phyloP scores from a whole-genome alignment of 805 yeast genomes.

The Saturnispora hagleri region DNA sequence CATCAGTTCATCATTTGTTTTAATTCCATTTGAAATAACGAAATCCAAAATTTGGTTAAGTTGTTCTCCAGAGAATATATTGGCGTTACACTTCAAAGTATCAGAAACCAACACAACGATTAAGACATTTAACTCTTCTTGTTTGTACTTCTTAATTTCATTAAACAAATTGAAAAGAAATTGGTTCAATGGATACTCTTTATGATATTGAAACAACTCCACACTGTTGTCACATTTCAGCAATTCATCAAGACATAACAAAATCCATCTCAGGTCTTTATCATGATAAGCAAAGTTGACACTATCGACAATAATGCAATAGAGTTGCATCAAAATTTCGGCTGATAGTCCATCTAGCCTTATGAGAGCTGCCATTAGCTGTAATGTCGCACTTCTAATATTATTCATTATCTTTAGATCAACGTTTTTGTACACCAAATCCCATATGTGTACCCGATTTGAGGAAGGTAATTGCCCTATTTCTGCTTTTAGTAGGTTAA shows the following conservation, averaged over 20 bases:
- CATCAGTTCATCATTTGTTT: constrained; percentile 3
- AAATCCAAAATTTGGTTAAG: not conserved
- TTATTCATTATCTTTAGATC: constrained; percentile 25
- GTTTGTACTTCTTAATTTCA: not conserved
- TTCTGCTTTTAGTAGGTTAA: constrained; percentile 39
- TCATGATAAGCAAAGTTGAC: constrained; percentile 36
- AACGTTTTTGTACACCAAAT: constrained; percentile 48
- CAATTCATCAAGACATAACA: constrained; percentile 42
- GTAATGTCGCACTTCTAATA: constrained; percentile 40
- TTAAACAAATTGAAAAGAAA: constrained; percentile 11
- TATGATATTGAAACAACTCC: constrained; percentile 15
- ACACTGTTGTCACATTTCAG: constrained; percentile 29
- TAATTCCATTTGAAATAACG: not conserved
- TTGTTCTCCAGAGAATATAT: constrained; percentile 2
- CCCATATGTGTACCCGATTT: constrained; percentile 70
- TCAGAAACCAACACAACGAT: constrained; percentile 13
- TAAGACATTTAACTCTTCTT: constrained; percentile 11
- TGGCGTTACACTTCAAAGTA: constrained; percentile 14
- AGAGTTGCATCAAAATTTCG: constrained; percentile 44
- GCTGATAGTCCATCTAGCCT: constrained; percentile 41
- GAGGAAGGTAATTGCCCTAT: constrained; percentile 45
- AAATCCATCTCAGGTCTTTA: constrained; percentile 28
- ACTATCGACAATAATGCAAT: constrained; percentile 43
- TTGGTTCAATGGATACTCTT: constrained; percentile 12
- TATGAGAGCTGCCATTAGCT: constrained; percentile 49